These are phyloP conservation scores for Eucalyptus leucophloia DNA, from an alignment of 345 rosid species.

Conservation along the genomic window DNA sequence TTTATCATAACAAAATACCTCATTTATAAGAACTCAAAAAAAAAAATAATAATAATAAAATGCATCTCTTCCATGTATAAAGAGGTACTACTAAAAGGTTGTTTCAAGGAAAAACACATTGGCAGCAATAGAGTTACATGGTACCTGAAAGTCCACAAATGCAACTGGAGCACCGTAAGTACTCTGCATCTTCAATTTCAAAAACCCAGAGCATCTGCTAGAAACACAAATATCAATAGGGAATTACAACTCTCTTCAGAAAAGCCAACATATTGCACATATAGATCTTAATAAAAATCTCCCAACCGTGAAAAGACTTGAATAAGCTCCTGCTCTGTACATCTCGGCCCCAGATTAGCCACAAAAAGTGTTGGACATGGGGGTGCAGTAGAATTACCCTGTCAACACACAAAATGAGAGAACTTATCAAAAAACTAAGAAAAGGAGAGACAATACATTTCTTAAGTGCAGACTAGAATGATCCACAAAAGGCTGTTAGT, in stretches of 20 bases:
- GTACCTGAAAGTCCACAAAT: conserved; percentile 87
- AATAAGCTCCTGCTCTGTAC: conserved; percentile 70
- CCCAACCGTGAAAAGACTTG: conserved; percentile 75
- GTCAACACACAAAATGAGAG: not conserved
- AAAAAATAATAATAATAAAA: not conserved
- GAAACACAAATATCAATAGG: not conserved
- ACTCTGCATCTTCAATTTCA: conserved; percentile 77
- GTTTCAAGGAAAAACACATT: not conserved
- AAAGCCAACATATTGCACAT: not conserved
- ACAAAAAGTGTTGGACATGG: conserved; percentile 93
- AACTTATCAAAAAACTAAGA: not conserved
- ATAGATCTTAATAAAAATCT: not conserved
- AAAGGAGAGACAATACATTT: not conserved
- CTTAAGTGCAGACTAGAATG: not conserved
- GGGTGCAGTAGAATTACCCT: conserved; percentile 41
- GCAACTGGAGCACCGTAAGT: conserved; percentile 80
- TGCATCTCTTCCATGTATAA: not conserved
- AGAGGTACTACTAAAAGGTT: not conserved
- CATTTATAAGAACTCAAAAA: not conserved
- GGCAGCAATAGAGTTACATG: not conserved
- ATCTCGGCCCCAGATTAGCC: conserved; percentile 70
- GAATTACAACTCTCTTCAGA: not conserved
- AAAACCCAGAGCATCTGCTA: conserved; percentile 68
- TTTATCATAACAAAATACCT: not conserved
- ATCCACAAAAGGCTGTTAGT: not conserved